A percentile compares a stretch with the other conserved stretches of the same genome.
Conservation (phyloP, 2,329 filamentous ascomycete species). For the Tolypocladium endophyticum region DNA sequence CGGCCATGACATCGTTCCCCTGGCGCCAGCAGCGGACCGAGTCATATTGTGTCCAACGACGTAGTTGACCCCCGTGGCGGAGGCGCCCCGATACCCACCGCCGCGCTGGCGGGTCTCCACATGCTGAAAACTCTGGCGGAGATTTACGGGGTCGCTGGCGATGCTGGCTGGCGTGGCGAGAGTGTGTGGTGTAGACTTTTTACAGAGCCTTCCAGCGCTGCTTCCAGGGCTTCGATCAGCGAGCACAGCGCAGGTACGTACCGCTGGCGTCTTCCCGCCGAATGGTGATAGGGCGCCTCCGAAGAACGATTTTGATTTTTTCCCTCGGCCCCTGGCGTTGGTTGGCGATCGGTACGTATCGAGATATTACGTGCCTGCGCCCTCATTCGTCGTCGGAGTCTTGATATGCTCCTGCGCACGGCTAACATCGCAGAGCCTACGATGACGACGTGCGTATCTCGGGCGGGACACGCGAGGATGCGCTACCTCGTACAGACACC, state of each 20-base stretch:
- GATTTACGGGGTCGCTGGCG: background rate
- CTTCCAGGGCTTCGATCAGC: background rate
- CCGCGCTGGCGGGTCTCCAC: background rate
- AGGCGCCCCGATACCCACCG: background rate
- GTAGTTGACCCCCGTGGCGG: background rate
- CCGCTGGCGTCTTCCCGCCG: background rate
- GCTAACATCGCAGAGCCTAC: background rate
- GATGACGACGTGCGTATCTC: background rate
- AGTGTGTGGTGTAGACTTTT: background rate
- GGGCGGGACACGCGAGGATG: background rate
- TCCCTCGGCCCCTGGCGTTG: background rate
- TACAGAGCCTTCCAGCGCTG: background rate
- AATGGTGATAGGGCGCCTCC: background rate
- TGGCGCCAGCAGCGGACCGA: background rate
- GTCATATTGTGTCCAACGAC: background rate
- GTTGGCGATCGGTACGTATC: background rate
- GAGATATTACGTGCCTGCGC: background rate
- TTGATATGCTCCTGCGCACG: background rate
- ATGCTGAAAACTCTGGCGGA: background rate
- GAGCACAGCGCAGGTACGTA: background rate
- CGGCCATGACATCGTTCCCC: background rate
- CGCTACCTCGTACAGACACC: background rate
- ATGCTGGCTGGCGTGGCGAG: background rate
- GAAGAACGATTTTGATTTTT: background rate
- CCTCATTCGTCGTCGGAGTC: background rate